Evolutionary conservation across 495 filamentous ascomycete species (phyloP).

Genomic region (Aspergillus diversus): DNA sequence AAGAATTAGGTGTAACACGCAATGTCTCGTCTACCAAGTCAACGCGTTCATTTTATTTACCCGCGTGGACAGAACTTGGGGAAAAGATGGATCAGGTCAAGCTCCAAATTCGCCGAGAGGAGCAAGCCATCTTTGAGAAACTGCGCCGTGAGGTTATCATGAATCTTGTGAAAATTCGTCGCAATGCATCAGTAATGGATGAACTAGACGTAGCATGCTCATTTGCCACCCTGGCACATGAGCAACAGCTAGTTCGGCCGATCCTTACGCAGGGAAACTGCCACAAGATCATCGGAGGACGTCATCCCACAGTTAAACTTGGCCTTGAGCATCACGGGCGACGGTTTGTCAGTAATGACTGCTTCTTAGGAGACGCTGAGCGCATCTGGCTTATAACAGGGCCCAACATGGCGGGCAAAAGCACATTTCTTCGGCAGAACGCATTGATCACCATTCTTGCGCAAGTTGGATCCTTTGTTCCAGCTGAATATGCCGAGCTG

Average conservation of each 20-base stretch:
- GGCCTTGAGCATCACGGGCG: slow-evolving; percentile 80
- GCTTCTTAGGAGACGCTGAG: slow-evolving; percentile 70
- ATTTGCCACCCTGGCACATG: slow-evolving; percentile 75
- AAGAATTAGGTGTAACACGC: slow-evolving; percentile 53
- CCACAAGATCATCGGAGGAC: slow-evolving; percentile 76
- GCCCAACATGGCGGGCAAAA: slow-evolving; percentile 99
- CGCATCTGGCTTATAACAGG: slow-evolving; percentile 89
- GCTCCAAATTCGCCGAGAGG: slow-evolving; percentile 76
- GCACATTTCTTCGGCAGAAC: slow-evolving; percentile 92
- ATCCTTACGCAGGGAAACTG: slow-evolving; percentile 59
- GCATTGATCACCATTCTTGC: slow-evolving; percentile 92
- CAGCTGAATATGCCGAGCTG: slow-evolving; percentile 80
- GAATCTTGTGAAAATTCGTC: slow-evolving; percentile 79
- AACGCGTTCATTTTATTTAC: slow-evolving; percentile 81
- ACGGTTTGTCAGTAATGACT: slow-evolving; percentile 85
- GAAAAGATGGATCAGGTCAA: slow-evolving; percentile 70
- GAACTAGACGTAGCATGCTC: slow-evolving; percentile 88
- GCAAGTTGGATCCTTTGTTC: slow-evolving; percentile 89
- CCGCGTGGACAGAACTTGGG: slow-evolving; percentile 83
- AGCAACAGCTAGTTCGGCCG: slow-evolving; percentile 74
- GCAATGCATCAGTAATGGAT: slow-evolving; percentile 86
- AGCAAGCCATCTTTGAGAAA: slow-evolving; percentile 70
- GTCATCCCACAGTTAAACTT: slow-evolving; percentile 87
- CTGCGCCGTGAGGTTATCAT: slow-evolving; percentile 75
- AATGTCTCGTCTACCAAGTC: slow-evolving; percentile 77